Base-by-base conservation (phyloP, 192 early-diverging fungal species). In the Spinellus fusiger region DNA sequence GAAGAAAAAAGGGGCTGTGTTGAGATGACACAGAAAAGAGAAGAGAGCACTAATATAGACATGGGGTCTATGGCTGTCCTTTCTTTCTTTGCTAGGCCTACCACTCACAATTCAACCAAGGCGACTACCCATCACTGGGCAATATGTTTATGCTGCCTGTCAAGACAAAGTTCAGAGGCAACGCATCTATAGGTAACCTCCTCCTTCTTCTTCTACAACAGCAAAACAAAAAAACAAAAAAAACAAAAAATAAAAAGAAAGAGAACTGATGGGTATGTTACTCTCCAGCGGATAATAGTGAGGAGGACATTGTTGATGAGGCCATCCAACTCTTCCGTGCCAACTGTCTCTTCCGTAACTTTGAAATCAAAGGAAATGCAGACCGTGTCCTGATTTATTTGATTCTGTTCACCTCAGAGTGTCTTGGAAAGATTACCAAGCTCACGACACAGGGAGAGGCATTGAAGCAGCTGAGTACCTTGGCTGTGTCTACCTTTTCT, bases 291-390 rank as follows among this genome's bases (percentile, higher is more conserved):
- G 86, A 87, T 29, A 32, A 69, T 5, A 60, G 67, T 52, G 73
- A 70, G 3, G 86, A 92, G 40, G 97, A 99, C 75, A 89, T 92
- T 29, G 84, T 99, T 61, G 94, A 97, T 65, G 97, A 99, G 70
- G 90, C 97, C 32, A 66, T 99, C 48, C 87, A 84, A 62, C 71
- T 98, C 54, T 99, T 94, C 84, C 85, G 95, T 27, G 93, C 95
- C 56, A 99, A 99, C 75, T 89, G 90, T 68, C 81, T 98, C 49
- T 99, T 98, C 84, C 85, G 93, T 58, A 99, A 99, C 84, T 99
- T 99, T 86, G 95, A 99, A 68, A 93, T 99, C 73, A 93, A 97
- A 69, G 97, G 95, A 32, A 70, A 73, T 47, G 90, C 81, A 52
- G 97, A 99, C 80, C 84, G 95, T 38, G 84, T 96, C 28, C 78